A percentile compares a stretch with the other conserved stretches of the same genome.
These are phyloP conservation scores for Kregervanrija delftensis DNA, from an alignment of 805 yeast genomes.

Conservation along the genomic window DNA sequence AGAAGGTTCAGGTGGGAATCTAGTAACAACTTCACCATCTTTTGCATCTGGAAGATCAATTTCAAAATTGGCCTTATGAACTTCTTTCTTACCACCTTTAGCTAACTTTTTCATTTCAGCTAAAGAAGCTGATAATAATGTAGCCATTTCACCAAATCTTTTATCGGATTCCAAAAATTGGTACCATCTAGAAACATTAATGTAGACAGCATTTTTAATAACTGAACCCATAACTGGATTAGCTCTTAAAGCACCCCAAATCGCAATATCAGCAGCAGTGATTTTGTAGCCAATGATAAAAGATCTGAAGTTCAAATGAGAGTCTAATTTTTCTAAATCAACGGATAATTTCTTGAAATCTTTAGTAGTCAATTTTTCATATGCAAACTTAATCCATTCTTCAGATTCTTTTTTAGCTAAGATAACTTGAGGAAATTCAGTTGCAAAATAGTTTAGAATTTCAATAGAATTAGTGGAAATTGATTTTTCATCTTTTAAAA, in stretches of 20 bases:
- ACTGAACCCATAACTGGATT: constrained; percentile 91
- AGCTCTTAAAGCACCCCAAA: constrained; percentile 92
- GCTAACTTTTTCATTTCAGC: constrained; percentile 68
- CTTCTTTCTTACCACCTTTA: constrained; percentile 72
- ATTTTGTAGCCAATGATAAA: constrained; percentile 62
- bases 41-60: constrained; percentile 88
- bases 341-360: constrained; percentile 82
- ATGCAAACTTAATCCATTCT: constrained; percentile 63
- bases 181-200: constrained; percentile 93
- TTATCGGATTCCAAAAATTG: constrained; percentile 60
- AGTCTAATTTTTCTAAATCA: constrained; percentile 73
- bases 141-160: constrained; percentile 65
- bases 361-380: constrained; percentile 63
- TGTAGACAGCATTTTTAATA: constrained; percentile 74
- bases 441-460: constrained; percentile 43
- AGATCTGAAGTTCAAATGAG: constrained; percentile 79
- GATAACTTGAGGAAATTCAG: constrained; percentile 42
- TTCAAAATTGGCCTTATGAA: constrained; percentile 91
- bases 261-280: constrained; percentile 74
- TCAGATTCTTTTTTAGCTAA: constrained; percentile 34
- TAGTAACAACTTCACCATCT: constrained; percentile 92
- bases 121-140: constrained; percentile 57
- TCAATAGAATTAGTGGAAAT: constrained; percentile 34
- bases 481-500: constrained; percentile 37
- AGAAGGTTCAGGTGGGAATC: constrained; percentile 99